Percentiles rank a stretch among this genome's conserved stretches.
Conservation (phyloP, 169 alveolate genomes). For the Plasmodium sp. region DNA sequence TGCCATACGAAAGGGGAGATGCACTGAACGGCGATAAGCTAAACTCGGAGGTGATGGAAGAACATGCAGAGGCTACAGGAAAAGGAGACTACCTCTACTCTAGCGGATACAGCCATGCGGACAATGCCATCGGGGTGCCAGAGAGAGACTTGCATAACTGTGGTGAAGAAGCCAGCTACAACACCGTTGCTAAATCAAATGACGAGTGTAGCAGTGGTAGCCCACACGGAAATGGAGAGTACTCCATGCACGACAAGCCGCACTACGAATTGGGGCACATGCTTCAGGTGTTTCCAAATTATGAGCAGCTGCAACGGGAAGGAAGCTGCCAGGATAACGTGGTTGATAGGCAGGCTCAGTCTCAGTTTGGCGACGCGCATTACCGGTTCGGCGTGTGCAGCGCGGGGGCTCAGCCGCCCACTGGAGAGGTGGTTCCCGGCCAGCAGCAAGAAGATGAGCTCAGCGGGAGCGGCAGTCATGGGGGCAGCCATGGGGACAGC, state of each 20-base stretch:
- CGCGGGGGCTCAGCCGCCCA: neutral
- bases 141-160: neutral
- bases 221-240: neutral
- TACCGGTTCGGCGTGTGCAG: slow-evolving; percentile 9
- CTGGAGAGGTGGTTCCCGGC: neutral
- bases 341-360: slow-evolving; percentile 44
- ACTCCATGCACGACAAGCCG: neutral
- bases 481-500: too few species aligned
- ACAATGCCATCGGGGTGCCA: neutral
- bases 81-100: neutral
- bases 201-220: neutral
- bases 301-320: slow-evolving; percentile 22
- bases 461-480: neutral
- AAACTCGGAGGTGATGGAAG: neutral
- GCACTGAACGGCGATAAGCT: neutral
- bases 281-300: neutral
- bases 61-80: neutral
- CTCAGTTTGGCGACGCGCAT: slow-evolving; percentile 7
- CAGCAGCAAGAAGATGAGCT: neutral
- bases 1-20: neutral
- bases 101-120: neutral
- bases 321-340: slow-evolving; percentile 1
- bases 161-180: neutral
- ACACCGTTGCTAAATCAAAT: neutral
- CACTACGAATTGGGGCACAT: neutral